Base-by-base conservation (phyloP, 1,284 basidiomycete species). In the Microbotryum lychnidis-dioicae region DNA sequence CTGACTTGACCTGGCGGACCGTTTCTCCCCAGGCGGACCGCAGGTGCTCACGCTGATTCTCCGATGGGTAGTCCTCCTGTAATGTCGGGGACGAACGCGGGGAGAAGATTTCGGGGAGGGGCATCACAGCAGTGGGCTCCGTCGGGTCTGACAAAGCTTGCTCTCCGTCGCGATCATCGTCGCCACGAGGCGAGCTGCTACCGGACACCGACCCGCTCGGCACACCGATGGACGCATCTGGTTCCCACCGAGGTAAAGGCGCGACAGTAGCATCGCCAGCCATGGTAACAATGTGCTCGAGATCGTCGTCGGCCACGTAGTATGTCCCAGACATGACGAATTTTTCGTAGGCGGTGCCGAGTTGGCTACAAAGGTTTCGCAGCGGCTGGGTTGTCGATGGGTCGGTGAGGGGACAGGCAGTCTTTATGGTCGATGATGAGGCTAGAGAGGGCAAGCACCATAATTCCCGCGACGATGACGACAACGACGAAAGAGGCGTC, bases 331-430 rank as follows among this genome's bases (percentile, higher is more conserved):
- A 20, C 5, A 37, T 4, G 27, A 60, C 55, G n/a, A 52, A 27
- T 8, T 67, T 63, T 21, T 67, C 63, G 60, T 62, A 67, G 12
- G 65, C 65, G 44, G 60, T 57, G 18, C 65, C 58, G 2, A 67
- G 65, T 25, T 64, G 53, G 56, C 52, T 4, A 31, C 31, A 42
- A 21, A 67, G 45, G 18, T 14, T 4, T 23, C 23, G 49, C 6
- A 67, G 54, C 7, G 12, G 46, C 14, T 42, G 37, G 16, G 37
- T 42, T 10, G 37, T 42, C 5, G 37, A 16, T 10, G 37, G 37
- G 37, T 42, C 37, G 37, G 37, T 16, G 12, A 42, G 37, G 37
- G 37, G 37, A 42, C 37, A 42, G 4, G 37, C 18, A 18, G 33
- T 51, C 4, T 53, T 47, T 21, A 63, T 54, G 27, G 31, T 27